Base-by-base conservation (phyloP, 2,329 filamentous ascomycete genomes). In the Westerdykella ornata region DNA sequence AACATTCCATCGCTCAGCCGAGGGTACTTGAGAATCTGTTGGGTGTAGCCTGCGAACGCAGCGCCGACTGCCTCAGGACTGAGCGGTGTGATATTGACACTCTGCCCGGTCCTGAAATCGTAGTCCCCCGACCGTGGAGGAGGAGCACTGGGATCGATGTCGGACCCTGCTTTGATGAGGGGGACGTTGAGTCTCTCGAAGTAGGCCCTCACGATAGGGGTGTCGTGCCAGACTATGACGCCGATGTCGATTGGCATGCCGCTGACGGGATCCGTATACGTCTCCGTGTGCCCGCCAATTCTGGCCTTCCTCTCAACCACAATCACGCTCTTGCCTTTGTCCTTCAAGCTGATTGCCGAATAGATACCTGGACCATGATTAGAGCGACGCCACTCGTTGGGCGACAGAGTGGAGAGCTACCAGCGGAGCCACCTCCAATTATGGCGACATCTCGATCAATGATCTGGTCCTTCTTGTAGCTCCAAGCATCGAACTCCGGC, bases 201-300 rank as follows among this genome's bases (percentile, higher is more conserved):
- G n/a, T 35, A 55, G 4, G 49, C 17, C 3, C 43, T n/a, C 5
- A 72, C 68, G 6, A 66, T 57, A 12, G 62, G 52, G n/a, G 62
- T 59, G 41, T 74, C 66, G 15, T 62, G 57, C 18, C 63, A 67
- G 33, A 70, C 37, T 3, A 51, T 19, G 1, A 69, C 67, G 12
- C 68, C 68, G 37, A 56, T 56, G 43, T 72, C 64, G 37, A 63
- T 42, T 0, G 52, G 49, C 1, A 35, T 18, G 3, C 56, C 54
- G 5, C 62, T 66, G 0, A 31, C 20, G 1, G 58, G 54, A 36
- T 69, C 71, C 4, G 52, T 62, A 49, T 71, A 76, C 9, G 71
- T 74, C 26, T 72, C 59, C 7, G 71, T 69, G 44, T 75, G 72
- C 2, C 74, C 74, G 15, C 74, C 74, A 47, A 75, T 49, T 14